A percentile compares a stretch with the other conserved stretches of the same genome.
phyloP scores from a whole-genome alignment of 305 asterid genomes.

The Solanum hybrid region DNA sequence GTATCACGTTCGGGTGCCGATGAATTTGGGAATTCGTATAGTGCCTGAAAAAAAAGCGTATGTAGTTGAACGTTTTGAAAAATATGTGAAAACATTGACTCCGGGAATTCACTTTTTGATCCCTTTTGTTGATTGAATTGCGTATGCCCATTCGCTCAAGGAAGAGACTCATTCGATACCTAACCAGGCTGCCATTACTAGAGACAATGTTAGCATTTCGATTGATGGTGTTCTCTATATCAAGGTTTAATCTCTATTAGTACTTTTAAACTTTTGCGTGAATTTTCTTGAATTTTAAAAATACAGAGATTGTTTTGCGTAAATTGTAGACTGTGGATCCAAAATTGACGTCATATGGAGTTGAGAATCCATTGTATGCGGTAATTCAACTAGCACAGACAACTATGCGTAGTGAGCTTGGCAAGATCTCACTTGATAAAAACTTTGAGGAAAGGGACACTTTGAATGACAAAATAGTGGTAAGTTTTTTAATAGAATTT shows the following conservation, averaged over 20 bases:
- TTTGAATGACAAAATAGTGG: conserved; percentile 76
- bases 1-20: conserved; percentile 26
- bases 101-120: background rate
- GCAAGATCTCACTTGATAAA: conserved; percentile 87
- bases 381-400: conserved; percentile 86
- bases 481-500: conserved; percentile 14
- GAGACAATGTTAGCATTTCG: conserved; percentile 71
- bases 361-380: conserved; percentile 66
- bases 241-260: conserved; percentile 27
- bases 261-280: background rate
- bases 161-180: conserved; percentile 74
- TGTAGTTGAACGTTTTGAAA: background rate
- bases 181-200: conserved; percentile 81
- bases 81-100: background rate
- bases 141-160: conserved; percentile 28
- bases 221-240: conserved; percentile 82
- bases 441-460: conserved; percentile 83
- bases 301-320: background rate
- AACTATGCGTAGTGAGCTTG: conserved; percentile 91
- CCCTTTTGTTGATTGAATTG: no score
- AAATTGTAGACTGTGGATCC: conserved; percentile 65
- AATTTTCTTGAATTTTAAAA: background rate
- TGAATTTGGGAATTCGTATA: conserved; percentile 76
- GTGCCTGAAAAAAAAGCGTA: conserved; percentile 64
- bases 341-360: conserved; percentile 86